A percentile compares a stretch with the other conserved stretches of the same genome.
phyloP scores from a whole-genome alignment of 768 basidiomycete genomes.

The Austroboletus eburneus region DNA sequence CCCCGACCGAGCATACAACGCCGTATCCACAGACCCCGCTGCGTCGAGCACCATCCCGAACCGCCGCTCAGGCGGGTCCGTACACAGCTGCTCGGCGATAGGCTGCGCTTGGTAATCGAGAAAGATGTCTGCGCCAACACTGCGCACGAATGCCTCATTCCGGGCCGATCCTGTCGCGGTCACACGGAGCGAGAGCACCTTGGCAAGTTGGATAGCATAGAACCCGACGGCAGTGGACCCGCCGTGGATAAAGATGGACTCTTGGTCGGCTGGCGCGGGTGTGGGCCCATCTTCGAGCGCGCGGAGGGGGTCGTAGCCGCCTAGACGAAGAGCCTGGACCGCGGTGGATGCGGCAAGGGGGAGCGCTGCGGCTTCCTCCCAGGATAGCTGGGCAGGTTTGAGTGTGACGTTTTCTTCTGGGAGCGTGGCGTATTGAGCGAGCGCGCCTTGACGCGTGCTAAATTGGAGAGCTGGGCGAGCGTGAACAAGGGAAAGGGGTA shows the following conservation, averaged over 20 bases:
- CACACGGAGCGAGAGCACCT: slow-evolving; percentile 55
- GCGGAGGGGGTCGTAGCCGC: slow-evolving; percentile 43
- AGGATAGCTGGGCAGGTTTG: slow-evolving; percentile 46
- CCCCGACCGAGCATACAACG: slow-evolving; percentile 47
- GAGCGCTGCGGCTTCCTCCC: slow-evolving; percentile 58
- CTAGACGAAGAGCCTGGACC: slow-evolving; percentile 47
- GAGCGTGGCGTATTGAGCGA: slow-evolving; percentile 55
- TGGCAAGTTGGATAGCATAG: slow-evolving; percentile 72
- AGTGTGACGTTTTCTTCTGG: slow-evolving; percentile 38
- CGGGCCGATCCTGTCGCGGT: slow-evolving; percentile 54
- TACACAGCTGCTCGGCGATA: slow-evolving; percentile 41
- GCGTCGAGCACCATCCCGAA: slow-evolving; percentile 62
- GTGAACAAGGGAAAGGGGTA: not conserved
- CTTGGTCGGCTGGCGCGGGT: slow-evolving; percentile 21
- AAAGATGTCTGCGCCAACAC: slow-evolving; percentile 65
- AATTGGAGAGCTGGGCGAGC: slow-evolving; percentile 21
- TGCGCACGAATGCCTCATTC: slow-evolving; percentile 55
- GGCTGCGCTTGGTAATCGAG: slow-evolving; percentile 58
- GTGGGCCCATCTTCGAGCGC: not conserved
- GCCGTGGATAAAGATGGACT: slow-evolving; percentile 65
- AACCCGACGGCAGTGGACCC: slow-evolving; percentile 66
- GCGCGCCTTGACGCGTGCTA: slow-evolving; percentile 47
- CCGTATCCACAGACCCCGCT: slow-evolving; percentile 44
- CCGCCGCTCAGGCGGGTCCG: slow-evolving; percentile 44
- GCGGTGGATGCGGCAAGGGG: slow-evolving; percentile 57